Evolutionary conservation across 31 red algal genomes (phyloP), one percentile per base, ranked within the genome.

Genomic region (Pterothamnion heteromorphum): DNA sequence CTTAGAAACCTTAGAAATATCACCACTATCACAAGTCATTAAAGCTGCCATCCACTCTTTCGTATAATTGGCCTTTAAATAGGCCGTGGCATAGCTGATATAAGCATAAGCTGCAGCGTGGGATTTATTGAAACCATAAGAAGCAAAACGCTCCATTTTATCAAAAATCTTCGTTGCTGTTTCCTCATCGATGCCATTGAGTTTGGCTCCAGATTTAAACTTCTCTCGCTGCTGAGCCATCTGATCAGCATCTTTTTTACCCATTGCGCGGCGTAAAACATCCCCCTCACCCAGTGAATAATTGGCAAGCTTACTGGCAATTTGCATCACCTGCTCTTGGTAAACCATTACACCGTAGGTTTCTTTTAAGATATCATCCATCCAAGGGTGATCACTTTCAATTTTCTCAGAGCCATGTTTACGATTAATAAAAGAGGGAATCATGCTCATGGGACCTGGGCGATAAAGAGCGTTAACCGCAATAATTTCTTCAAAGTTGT

Each of bases 41-140:
- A 41, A 41, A 41, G 38, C 38, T 41, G 38, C 38, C 38, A 41
- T 41, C 38, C 38, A 41, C 38, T 41, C 38, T 41, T 41, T 41
- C 38, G 38, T 41, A 41, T 41, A 41, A 41, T 41, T 41, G 38
- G 38, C 38, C 38, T 41, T 41, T 41, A 41, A 41, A 41, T 41
- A 41, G 38, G 38, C 38, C 38, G 38, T 41, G 38, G 38, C 38
- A 41, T 41, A 41, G 38, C 38, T 41, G 38, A 41, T 41, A 41
- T 41, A 41, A 41, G 38, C 38, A 41, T 41, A 41, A 41, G 38
- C 38, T 41, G 38, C 38, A 43, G 97, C 97, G 90, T 98, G 97
- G 3, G 93, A 95, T 86, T 98, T 98, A 94, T 98, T 98, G 85
- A 98, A 98, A 80, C 97, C 96, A 80, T 98, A 98, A 39, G 95